Evolutionary conservation across 1,284 basidiomycete genomes (phyloP), one percentile per base, ranked within the genome.

Genomic region (Sanghuangporus weigelae): DNA sequence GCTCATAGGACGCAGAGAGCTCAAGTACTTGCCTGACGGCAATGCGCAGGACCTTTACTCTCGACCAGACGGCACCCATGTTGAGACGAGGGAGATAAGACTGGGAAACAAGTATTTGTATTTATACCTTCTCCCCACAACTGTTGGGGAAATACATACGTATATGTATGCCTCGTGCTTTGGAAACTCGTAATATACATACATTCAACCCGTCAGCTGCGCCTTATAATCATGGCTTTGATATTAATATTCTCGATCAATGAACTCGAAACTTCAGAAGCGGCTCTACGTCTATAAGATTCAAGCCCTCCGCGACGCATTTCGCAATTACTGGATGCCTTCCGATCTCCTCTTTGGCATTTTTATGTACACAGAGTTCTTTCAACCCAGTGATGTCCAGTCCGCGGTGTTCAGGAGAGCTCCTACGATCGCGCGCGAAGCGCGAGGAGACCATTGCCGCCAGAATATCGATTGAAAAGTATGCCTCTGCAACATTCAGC

Each of bases 21-120:
- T 61, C 50, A 8, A 60, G 35, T 12, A 71, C 54, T 40, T 67
- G 50, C 31, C 14, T 51, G n/a, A 67, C 23, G 35, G 66, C 64
- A 19, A 70, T 35, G 38, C 64, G 49, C 4, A 66, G 38, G 58
- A 66, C 62, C 40, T 66, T 67, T 44, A 68, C 42, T 19, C 60
- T 65, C 14, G 70, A 66, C 3, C 68, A 7, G 11, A 69, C 19
- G 26, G 60, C 63, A 35, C 70, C 70, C 70, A 69, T 68, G 59
- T 26, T 63, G 44, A 49, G 35, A 31, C 42, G 51, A 44, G n/a
- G 48, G 11, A 26, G 44, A 46, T n/a, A 50, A 39, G 55, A 59
- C 49, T 31, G 57, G 44, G 57, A 59, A 59, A 36, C 44, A 16
- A n/a, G 21, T 19, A 14, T 5, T 38, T 11, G 35, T 21, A 16